phyloP scores from a whole-genome alignment of 2,329 filamentous ascomycete genomes.

The Talaromyces verruculosus region DNA sequence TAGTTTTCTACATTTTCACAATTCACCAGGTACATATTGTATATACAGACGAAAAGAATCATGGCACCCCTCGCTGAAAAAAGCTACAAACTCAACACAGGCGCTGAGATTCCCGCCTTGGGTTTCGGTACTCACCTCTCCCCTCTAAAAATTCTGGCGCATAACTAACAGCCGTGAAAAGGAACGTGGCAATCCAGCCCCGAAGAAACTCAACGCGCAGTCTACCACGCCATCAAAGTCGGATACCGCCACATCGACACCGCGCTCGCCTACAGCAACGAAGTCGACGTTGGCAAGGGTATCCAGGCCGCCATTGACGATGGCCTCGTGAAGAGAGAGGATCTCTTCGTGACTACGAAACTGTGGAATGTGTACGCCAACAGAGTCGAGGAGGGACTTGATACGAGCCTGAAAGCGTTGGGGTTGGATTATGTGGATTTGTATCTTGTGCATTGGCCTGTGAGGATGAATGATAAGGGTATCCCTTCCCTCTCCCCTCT shows the following conservation, averaged over 20 bases:
- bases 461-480: slow-evolving; percentile 52
- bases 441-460: slow-evolving; percentile 68
- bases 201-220: slow-evolving; percentile 49
- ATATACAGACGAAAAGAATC: background rate
- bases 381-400: slow-evolving; percentile 61
- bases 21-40: background rate
- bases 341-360: slow-evolving; percentile 68
- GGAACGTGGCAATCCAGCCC: slow-evolving; percentile 52
- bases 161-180: background rate
- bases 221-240: slow-evolving; percentile 48
- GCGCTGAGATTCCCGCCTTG: slow-evolving; percentile 49
- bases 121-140: slow-evolving; percentile 45
- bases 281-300: slow-evolving; percentile 58
- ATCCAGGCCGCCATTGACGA: slow-evolving; percentile 55
- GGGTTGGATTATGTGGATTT: slow-evolving; percentile 68
- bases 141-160: background rate
- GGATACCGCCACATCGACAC: slow-evolving; percentile 59
- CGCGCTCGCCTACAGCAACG: slow-evolving; percentile 29
- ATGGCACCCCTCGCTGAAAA: slow-evolving; percentile 29
- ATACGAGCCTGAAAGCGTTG: slow-evolving; percentile 62
- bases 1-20: background rate
- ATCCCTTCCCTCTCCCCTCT: no score
- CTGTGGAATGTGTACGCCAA: slow-evolving; percentile 65
- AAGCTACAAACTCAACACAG: slow-evolving; percentile 50
- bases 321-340: slow-evolving; percentile 63